Evolutionary conservation across 805 yeast genomes (phyloP), one percentile per base, ranked within the genome.

Genomic region (Kregervanrija pseudodelftensis): DNA sequence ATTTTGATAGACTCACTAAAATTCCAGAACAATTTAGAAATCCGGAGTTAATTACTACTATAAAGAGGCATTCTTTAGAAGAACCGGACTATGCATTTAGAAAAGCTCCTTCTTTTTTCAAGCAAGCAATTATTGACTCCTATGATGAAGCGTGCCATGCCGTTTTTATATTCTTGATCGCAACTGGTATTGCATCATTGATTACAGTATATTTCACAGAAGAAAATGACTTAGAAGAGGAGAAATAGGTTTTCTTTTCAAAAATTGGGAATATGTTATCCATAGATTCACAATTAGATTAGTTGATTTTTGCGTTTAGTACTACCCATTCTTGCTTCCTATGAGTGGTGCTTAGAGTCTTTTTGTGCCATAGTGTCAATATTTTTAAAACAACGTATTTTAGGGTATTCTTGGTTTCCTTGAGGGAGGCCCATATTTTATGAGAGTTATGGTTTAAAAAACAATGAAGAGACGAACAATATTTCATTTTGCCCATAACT

Each of bases 91-190:
- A 51, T 46, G 63, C 57, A 5, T 55, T 53, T 33, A 14, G 22
- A n/a, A 40, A 63, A 11, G 78, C 46, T 3, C 47, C 47, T 10
- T 7, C 2, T 2, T 15, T 38, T 2, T 33, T 79, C 3, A 70
- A 65, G 41, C 54, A 60, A 2, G 73, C 79, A 0, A 61, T 82
- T 43, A 61, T 68, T 10, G 59, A 54, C 4, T 70, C 82, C 4
- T 82, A 81, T 57, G 75, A 67, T 22, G 45, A 53, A 17, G 78
- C 80, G 1, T 71, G 79, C 42, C 77, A 72, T 49, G 67, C 74
- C 3, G 76, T 82, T 0, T 80, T 80, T 50, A 45, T 63, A 5
- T 79, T 79, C 33, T 37, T 58, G 28, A 41, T 57, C 11, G 32
- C 42, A 3, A 59, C 62, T 12, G 56, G 55, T 30, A 17, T 44